These are phyloP conservation scores for Mycena crocata DNA, from an alignment of 768 basidiomycete species.

Conservation along the genomic window DNA sequence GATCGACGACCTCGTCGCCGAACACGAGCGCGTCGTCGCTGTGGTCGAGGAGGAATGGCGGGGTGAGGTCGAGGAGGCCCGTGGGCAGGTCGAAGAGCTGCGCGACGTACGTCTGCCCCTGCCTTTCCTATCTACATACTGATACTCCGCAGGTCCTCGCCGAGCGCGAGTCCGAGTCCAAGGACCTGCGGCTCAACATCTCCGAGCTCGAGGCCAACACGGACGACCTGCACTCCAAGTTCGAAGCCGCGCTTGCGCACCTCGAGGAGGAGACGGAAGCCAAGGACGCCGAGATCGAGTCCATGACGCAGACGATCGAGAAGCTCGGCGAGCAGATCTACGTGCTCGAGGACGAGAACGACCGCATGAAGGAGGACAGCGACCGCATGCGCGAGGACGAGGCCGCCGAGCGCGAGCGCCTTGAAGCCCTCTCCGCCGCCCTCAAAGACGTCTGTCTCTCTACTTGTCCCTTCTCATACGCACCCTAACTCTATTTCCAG, in stretches of 20 bases:
- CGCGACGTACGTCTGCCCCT: slow-evolving; percentile 65
- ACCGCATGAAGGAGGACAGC: slow-evolving; percentile 77
- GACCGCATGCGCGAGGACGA: slow-evolving; percentile 80
- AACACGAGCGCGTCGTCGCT: slow-evolving; percentile 79
- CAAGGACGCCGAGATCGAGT: slow-evolving; percentile 82
- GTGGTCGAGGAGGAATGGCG: slow-evolving; percentile 88
- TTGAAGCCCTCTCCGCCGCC: slow-evolving; percentile 73
- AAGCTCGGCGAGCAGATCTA: slow-evolving; percentile 85
- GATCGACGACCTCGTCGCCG: slow-evolving; percentile 80
- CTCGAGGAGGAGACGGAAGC: slow-evolving; percentile 83
- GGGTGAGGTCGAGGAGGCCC: slow-evolving; percentile 86
- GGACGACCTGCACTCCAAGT: slow-evolving; percentile 77
- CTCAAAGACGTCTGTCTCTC: slow-evolving; percentile 78
- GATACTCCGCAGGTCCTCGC: slow-evolving; percentile 66
- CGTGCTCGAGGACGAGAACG: slow-evolving; percentile 88
- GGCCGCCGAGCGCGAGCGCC: slow-evolving; percentile 71
- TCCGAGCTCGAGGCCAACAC: slow-evolving; percentile 81
- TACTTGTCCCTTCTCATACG: not conserved
- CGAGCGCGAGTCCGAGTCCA: slow-evolving; percentile 84
- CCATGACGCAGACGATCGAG: slow-evolving; percentile 81
- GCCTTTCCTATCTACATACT: slow-evolving; percentile 3
- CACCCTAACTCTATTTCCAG: slow-evolving; percentile 49
- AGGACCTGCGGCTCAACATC: slow-evolving; percentile 78
- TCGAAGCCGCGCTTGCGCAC: slow-evolving; percentile 79
- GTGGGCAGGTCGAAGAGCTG: slow-evolving; percentile 83